Evolutionary conservation across 257 asterid species (phyloP), one percentile per base, ranked within the genome.

Genomic region (Echites panduratus): DNA sequence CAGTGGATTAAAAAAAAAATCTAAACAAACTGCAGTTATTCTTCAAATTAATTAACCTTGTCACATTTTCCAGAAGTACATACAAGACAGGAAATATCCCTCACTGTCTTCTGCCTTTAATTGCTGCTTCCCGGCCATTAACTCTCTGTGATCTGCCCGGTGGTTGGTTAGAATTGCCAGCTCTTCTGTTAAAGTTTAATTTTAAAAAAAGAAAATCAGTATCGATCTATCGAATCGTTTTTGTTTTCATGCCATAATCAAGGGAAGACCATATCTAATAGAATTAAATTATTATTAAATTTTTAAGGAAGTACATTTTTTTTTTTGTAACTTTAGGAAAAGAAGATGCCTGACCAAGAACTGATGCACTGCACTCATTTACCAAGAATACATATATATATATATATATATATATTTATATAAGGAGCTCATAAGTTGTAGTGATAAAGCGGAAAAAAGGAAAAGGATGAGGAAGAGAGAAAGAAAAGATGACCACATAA

Each of bases 141-240:
- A 12, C 76, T 19, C 70, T 63, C 84, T 86, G 86, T 66, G 87
- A 86, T 79, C 81, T 79, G 47, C 96, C 97, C 1, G 97, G 96
- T 58, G 93, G 89, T 80, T 74, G 85, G 53, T 59, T 82, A 61
- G 91, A 87, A 71, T 80, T 87, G 70, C 97, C 93, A 0, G 93
- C 86, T 83, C 81, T 85, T 77, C 97, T 88, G 89, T 78, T 50
- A 0, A 32, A 32, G 38, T 32, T 32, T 1, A 32, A 32, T 32
- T 32, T 1, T 32, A 41, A 41, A 41, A 41, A 41, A 41, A 48
- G 9, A 7, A 16, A 48, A 48, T 52, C 16, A 72, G 54, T 48
- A 13, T 14, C 14, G 53, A 2, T 17, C 19, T 11, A 20, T 20
- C 3, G 5, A 44, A 12, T 71, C 41, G 19, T 22, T 32, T 32